Conservation (phyloP, 2,329 filamentous ascomycete genomes). For the Phoma herbarum region DNA sequence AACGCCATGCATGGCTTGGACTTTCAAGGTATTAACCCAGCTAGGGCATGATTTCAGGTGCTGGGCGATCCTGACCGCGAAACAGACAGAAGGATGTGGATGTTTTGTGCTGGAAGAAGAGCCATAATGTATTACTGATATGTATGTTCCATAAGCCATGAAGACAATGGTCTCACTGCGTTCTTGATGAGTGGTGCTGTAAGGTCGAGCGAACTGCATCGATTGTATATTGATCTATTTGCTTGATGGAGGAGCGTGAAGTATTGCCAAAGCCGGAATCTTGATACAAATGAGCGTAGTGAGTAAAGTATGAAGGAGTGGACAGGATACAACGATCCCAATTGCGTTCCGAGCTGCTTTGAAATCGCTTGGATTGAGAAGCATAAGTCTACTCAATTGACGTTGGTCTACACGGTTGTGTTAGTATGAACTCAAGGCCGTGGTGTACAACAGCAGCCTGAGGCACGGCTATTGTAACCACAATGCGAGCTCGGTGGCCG, state of each 20-base stretch:
- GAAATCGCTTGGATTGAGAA: background rate
- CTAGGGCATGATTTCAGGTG: too few species aligned
- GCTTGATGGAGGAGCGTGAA: background rate
- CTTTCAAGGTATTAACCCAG: too few species aligned
- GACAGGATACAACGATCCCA: background rate
- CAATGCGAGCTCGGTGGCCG: conserved; percentile 10
- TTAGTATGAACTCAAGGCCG: conserved; percentile 4
- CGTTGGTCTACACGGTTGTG: background rate
- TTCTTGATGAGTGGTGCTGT: background rate
- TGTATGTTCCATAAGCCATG: too few species aligned
- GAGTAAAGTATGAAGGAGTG: background rate
- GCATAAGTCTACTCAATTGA: background rate
- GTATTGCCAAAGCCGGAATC: background rate
- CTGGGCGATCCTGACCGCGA: too few species aligned
- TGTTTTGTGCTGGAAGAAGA: too few species aligned
- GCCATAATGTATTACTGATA: too few species aligned
- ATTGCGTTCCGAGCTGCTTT: too few species aligned
- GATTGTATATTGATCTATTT: background rate
- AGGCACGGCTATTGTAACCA: conserved; percentile 21
- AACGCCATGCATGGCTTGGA: too few species aligned
- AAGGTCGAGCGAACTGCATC: background rate
- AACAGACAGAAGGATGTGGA: too few species aligned
- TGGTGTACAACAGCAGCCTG: conserved; percentile 20
- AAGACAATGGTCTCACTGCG: too few species aligned
- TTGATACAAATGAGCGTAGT: background rate